Evolutionary conservation across 306 rosid species (phyloP).

Genomic region (Acacia confusa): DNA sequence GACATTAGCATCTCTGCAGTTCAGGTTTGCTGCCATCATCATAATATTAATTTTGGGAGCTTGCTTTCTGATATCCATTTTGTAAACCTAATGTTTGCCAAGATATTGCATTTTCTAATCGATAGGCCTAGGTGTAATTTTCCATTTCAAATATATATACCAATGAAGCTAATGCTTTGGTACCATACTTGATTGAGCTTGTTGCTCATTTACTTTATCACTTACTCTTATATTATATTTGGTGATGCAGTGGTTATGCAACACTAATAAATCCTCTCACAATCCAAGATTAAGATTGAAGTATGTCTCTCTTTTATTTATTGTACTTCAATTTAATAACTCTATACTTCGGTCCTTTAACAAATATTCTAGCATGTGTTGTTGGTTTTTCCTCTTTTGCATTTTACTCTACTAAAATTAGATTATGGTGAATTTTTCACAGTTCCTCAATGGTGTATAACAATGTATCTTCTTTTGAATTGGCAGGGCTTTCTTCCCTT

Average conservation of each 20-base stretch:
- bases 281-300: constrained; percentile 80
- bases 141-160: neutral
- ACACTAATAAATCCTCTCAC: constrained; percentile 91
- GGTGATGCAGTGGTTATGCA: constrained; percentile 90
- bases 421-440: constrained; percentile 1
- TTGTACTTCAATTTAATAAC: neutral
- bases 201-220: constrained; percentile 8
- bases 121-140: neutral
- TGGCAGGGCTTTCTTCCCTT: constrained; percentile 87
- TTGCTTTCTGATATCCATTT: neutral
- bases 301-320: constrained; percentile 50
- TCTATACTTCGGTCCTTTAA: neutral
- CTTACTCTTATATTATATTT: constrained; percentile 7
- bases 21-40: constrained; percentile 57
- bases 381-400: neutral
- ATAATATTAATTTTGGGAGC: neutral
- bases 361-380: neutral
- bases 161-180: neutral
- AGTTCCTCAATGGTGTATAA: constrained; percentile 11
- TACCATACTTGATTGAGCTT: neutral
- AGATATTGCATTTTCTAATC: neutral
- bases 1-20: constrained; percentile 93
- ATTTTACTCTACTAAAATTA: constrained; percentile 6
- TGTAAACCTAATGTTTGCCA: neutral
- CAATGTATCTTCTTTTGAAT: constrained; percentile 8